Evolutionary conservation across 1,139 yeast species (phyloP), one percentile per base, ranked within the genome.

Genomic region (Geotrichum reessii): DNA sequence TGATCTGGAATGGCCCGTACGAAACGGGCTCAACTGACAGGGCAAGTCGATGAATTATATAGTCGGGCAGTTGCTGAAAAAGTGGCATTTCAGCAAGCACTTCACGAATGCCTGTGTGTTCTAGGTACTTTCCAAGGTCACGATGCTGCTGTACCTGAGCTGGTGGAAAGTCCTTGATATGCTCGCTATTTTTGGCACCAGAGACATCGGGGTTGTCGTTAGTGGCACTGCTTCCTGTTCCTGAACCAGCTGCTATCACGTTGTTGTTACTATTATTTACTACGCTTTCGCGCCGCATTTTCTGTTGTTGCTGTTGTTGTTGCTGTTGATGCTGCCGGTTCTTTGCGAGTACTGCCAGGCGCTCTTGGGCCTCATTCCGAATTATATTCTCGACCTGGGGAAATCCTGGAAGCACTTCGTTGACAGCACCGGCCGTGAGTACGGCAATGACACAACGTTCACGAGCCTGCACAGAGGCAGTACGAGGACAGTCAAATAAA

Each of bases 381-480:
- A 86, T 85, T 54, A 84, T 76, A 62, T 87, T 74, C 68, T 86
- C 93, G 53, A 86, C 81, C 6, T 73, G 69, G 0, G 92, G 92
- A 67, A 81, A 86, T 60, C 78, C 79, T 2, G 82, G 81, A 27
- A 86, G 72, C 1, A 86, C 87, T 24, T 76, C 73, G 63, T 81
- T 80, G 56, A 87, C 76, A 14, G 84, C 80, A 59, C 84, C 87
- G 9, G 84, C 80, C 1, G 89, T 85, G 50, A 87, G 74, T 0
- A 85, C 86, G 1, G 89, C 91, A 6, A 85, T 74, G 57, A 86
- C 72, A 0, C 87, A 88, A 63, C 78, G 81, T 0, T 88, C 80
- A 61, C 84, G 75, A 1, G 93, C 87, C n/a, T 86, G 82, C 17
- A 86, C 91, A 1, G 91, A 85, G 0, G 93, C 93, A 0, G 92